Conservation (phyloP, 78 protist species). For the Protostelium mycophagum region DNA sequence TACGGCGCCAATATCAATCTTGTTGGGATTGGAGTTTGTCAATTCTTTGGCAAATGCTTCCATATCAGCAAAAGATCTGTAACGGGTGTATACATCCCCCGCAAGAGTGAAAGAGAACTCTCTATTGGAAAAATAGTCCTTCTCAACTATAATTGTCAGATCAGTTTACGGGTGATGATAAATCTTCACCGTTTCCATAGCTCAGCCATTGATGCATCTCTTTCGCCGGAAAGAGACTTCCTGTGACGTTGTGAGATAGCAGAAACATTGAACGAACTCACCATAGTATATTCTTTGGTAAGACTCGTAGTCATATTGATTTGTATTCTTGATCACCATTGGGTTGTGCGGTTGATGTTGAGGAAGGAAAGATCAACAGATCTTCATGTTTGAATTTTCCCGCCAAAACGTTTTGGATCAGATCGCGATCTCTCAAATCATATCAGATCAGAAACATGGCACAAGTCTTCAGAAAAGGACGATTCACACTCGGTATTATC, state of each 20-base stretch:
- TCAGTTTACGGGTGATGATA: background rate
- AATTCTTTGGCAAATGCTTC: slow-evolving; percentile 17
- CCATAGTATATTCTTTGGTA: background rate
- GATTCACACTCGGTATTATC: background rate
- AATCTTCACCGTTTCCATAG: slow-evolving; percentile 5
- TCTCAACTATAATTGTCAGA: background rate
- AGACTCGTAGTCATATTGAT: background rate
- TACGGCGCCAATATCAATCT: slow-evolving; percentile 82
- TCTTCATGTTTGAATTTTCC: too few species aligned
- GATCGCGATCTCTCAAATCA: too few species aligned
- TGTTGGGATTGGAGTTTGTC: slow-evolving; percentile 19
- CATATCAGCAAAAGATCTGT: slow-evolving; percentile 15
- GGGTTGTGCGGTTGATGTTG: too few species aligned
- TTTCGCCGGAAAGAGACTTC: slow-evolving; percentile 30
- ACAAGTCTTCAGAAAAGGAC: background rate
- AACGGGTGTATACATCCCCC: slow-evolving; percentile 53
- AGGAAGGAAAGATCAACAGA: too few species aligned
- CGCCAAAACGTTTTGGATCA: too few species aligned
- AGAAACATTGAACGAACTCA: background rate
- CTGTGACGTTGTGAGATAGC: slow-evolving; percentile 1
- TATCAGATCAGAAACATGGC: too few species aligned
- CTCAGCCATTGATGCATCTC: slow-evolving; percentile 44
- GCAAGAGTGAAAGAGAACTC: slow-evolving; percentile 68
- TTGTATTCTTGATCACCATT: too few species aligned
- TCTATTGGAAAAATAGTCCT: slow-evolving; percentile 13